Base-by-base conservation (phyloP, 2,329 filamentous ascomycete species). In the Ustilaginoidea virens region DNA sequence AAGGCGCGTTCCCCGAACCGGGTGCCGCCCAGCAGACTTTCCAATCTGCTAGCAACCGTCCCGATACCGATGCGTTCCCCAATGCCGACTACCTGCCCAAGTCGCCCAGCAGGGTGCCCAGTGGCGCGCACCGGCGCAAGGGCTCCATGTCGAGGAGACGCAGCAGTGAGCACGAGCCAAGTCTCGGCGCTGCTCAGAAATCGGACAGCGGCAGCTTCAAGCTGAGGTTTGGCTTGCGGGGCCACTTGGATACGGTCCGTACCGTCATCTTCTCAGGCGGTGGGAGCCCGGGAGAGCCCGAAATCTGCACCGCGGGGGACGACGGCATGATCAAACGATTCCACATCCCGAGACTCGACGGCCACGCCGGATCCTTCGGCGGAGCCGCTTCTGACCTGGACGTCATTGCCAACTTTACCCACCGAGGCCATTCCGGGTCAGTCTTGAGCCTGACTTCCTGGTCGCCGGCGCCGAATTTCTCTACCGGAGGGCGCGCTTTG, bases 241-340 rank as follows among this genome's bases (percentile, higher is more conserved):
- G 90, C 2, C 90, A 98, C 51, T 66, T 98, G 2, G 85, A 96
- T 48, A 86, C 92, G 3, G 83, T 98, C 5, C 77, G 90, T 23
- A 83, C 83, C 1, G 82, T 96, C 33, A 92, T 94, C 38, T 98
- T 98, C 55, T 96, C 86, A 1, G 90, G 90, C 15, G 90, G 90
- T 23, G 90, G 90, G 36, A 94, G 85, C 45, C 86, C 86, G 4
- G 83, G 82, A 4, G 90, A 98, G 48, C 90, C 90, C 2, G 90
- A 98, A 52, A 87, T 98, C 30, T 96, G 87, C 55, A 98, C 87
- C 3, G 83, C 81, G 28, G 83, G 87, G 32, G 90, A 98, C 44
- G 90, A 98, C 49, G 87, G 87, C 33, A 80, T 87, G 43, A 80
- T 98, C 50, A 98, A 98, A 54, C 74, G 90, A 29, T 98, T 92